Evolutionary conservation across 129 eudicot genomes (phyloP).

Genomic region (Oenanthe sinensis): DNA sequence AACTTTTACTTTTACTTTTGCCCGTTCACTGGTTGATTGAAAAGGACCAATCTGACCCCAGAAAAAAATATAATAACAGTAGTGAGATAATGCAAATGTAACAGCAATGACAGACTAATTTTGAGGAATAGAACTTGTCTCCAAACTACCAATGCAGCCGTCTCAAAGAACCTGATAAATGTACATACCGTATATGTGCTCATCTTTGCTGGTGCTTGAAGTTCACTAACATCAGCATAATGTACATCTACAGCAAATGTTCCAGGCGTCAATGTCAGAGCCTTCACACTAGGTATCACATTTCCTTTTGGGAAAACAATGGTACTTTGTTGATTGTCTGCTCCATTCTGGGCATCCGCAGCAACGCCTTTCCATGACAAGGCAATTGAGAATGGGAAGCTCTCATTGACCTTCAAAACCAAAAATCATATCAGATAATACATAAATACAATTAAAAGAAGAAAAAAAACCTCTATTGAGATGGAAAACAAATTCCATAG

Average conservation of each 20-base stretch:
- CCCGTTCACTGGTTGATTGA: conserved; percentile 61
- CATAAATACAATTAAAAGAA: background rate
- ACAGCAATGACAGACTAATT: background rate
- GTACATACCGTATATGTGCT: conserved; percentile 69
- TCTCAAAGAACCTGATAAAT: background rate
- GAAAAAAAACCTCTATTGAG: background rate
- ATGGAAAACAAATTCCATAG: background rate
- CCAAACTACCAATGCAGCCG: background rate
- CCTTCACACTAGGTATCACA: conserved; percentile 70
- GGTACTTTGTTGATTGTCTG: conserved; percentile 53
- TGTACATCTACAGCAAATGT: conserved; percentile 73
- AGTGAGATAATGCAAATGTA: background rate
- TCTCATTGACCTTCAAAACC: conserved; percentile 66
- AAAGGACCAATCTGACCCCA: conserved; percentile 79
- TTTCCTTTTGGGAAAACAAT: conserved; percentile 79
- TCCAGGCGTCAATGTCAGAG: conserved; percentile 67
- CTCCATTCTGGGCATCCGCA: conserved; percentile 48
- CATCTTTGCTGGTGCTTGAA: conserved; percentile 72
- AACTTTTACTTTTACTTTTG: conserved; percentile 67
- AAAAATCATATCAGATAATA: background rate
- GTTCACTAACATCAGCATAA: conserved; percentile 72
- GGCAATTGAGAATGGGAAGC: conserved; percentile 67
- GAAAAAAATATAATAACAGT: background rate
- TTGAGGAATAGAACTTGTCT: background rate
- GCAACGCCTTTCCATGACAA: conserved; percentile 75